Evolutionary conservation across 2,329 filamentous ascomycete genomes (phyloP).

Genomic region (Aspergillus texensis): DNA sequence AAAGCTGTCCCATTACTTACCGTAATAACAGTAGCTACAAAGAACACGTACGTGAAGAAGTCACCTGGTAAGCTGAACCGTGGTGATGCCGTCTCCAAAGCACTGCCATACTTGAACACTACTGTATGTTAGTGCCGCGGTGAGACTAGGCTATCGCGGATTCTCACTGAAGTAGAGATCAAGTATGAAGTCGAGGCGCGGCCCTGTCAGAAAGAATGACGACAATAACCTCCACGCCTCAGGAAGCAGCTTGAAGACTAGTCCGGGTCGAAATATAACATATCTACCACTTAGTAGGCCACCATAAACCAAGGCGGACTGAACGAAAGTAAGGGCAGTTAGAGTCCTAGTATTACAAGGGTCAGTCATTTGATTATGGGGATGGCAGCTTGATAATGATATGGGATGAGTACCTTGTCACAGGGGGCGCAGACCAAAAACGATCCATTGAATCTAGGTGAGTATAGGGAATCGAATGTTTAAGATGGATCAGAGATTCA

Average conservation of each 20-base stretch:
- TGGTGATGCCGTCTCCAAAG: constrained; percentile 70
- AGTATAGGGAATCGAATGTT: not conserved
- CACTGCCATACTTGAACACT: constrained; percentile 77
- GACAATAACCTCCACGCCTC: constrained; percentile 63
- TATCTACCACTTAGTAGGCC: constrained; percentile 55
- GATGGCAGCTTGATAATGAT: not conserved
- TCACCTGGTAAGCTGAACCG: constrained; percentile 77
- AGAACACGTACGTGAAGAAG: constrained; percentile 77
- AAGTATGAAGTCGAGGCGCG: constrained; percentile 62
- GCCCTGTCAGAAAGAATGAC: constrained; percentile 61
- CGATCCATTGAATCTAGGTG: constrained; percentile 53
- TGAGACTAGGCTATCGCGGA: constrained; percentile 21
- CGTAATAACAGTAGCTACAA: constrained; percentile 70
- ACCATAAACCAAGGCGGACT: constrained; percentile 64
- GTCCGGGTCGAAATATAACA: constrained; percentile 56
- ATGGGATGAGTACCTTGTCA: constrained; percentile 58
- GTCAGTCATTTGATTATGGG: constrained; percentile 47
- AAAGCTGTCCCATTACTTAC: constrained; percentile 63
- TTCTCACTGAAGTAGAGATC: constrained; percentile 72
- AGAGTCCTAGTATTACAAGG: constrained; percentile 61
- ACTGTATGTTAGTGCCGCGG: constrained; percentile 34
- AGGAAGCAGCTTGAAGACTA: constrained; percentile 61
- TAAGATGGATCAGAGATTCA: not conserved
- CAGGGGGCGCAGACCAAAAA: constrained; percentile 68
- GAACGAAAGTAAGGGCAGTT: constrained; percentile 63